Evolutionary conservation across 495 filamentous ascomycete species (phyloP), one percentile per base, ranked within the genome.

Genomic region (Penicillium goetzii): DNA sequence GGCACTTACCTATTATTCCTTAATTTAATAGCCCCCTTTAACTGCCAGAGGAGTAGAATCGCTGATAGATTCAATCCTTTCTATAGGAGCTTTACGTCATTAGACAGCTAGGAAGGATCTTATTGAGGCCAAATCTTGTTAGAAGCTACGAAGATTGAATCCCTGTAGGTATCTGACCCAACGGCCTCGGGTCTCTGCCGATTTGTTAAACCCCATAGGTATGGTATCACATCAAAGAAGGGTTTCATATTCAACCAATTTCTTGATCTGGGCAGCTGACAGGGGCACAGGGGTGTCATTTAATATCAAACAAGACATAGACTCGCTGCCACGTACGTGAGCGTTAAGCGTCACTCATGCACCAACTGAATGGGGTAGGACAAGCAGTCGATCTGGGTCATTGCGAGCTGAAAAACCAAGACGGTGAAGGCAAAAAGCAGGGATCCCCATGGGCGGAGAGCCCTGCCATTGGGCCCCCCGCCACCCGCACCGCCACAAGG

Each of bases 401-500:
- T 47, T 19, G 19, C 32, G 7, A 36, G 52, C 52, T 55, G 32
- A 59, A 28, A 43, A 21, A 40, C 32, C 49, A 34, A 55, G 21
- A 56, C 30, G 60, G 56, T 26, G 4, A 54, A 54, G 40, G 21
- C 38, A 14, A 34, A 57, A 57, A 57, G 15, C 55, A 57, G 21
- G 54, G 36, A 41, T 57, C n/a, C 15, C 36, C 11, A 30, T 47
- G 23, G 53, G 54, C 36, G 41, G 40, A 56, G 49, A 56, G 38
- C 59, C 59, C 40, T 59, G 64, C 60, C 58, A 65, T 25, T 43
- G 36, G 54, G 45, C 11, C 50, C 59, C 30, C 63, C 60, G 58
- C 70, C 67, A 62, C 61, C 64, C 58, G 65, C 71, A 74, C 69
- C 64, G 68, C 67, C 71, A 72, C 71, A 67, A 19, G 47, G 30